Evolutionary conservation across 352 stramenopile species (phyloP).

Genomic region (Peronospora belbahrii): DNA sequence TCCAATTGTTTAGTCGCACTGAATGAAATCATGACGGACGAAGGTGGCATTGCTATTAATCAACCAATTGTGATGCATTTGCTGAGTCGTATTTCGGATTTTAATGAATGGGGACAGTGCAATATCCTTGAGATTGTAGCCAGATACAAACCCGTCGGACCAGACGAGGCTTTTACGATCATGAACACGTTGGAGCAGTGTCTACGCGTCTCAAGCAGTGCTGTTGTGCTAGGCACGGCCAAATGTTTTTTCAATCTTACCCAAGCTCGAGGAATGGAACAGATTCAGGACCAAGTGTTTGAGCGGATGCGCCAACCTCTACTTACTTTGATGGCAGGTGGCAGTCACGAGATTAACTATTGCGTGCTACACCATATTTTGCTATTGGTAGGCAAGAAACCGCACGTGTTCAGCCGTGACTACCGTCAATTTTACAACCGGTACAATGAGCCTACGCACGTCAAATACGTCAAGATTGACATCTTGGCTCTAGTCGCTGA

Average conservation of each 20-base stretch:
- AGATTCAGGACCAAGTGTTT: conserved; percentile 85
- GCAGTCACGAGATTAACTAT: conserved; percentile 90
- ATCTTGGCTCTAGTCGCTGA: conserved; percentile 94
- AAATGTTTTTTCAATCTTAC: conserved; percentile 97
- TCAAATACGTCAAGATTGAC: conserved; percentile 98
- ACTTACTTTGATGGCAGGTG: conserved; percentile 95
- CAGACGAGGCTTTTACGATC: conserved; percentile 96
- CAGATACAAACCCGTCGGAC: conserved; percentile 90
- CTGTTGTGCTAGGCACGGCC: conserved; percentile 93
- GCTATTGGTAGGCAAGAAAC: conserved; percentile 90
- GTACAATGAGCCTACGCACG: conserved; percentile 97
- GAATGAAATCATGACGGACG: conserved; percentile 96
- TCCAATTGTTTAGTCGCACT: conserved; percentile 95
- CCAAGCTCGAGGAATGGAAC: conserved; percentile 71
- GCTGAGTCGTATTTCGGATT: conserved; percentile 96
- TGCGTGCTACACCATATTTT: conserved; percentile 96
- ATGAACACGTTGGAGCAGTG: conserved; percentile 96
- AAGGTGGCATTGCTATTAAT: conserved; percentile 97
- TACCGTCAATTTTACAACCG: conserved; percentile 97
- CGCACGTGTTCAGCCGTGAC: conserved; percentile 95
- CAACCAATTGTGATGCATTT: conserved; percentile 96
- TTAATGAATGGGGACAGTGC: conserved; percentile 98
- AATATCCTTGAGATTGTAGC: conserved; percentile 93
- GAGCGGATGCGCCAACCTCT: conserved; percentile 92
- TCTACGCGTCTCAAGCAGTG: conserved; percentile 92